Percentiles rank a stretch among this genome's conserved stretches.
Conservation (phyloP, 306 rosid species). For the Trifolium dubium region DNA sequence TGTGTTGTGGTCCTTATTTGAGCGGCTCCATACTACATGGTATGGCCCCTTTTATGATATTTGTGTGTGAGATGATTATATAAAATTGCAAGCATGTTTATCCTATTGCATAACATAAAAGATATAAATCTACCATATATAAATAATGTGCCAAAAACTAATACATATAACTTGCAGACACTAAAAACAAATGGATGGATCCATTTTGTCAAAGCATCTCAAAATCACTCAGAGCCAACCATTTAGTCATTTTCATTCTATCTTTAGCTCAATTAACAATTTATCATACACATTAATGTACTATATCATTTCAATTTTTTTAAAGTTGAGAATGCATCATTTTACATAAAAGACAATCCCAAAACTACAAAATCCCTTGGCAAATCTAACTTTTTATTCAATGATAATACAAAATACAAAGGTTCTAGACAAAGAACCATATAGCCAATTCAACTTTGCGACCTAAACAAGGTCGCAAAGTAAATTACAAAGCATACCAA, state of each 20-base stretch:
- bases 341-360: neutral
- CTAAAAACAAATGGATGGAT: neutral
- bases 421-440: slow-evolving; percentile 11
- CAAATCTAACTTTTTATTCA: slow-evolving; percentile 14
- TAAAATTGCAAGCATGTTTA: neutral
- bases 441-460: neutral
- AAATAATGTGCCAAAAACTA: neutral
- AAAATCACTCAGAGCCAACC: neutral
- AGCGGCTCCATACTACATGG: neutral
- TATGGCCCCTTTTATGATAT: neutral
- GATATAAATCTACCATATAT: neutral
- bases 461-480: neutral
- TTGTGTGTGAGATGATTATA: neutral
- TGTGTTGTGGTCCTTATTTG: neutral
- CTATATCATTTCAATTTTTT: no score
- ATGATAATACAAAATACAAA: neutral
- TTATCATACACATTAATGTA: neutral
- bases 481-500: neutral
- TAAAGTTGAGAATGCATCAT: neutral
- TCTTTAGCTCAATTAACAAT: neutral
- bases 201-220: neutral
- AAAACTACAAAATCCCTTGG: neutral
- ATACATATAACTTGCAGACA: neutral
- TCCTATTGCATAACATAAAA: neutral
- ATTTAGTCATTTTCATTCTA: neutral